Base-by-base conservation (phyloP, 352 stramenopile species). In the Phytophthora chlamydospora region DNA sequence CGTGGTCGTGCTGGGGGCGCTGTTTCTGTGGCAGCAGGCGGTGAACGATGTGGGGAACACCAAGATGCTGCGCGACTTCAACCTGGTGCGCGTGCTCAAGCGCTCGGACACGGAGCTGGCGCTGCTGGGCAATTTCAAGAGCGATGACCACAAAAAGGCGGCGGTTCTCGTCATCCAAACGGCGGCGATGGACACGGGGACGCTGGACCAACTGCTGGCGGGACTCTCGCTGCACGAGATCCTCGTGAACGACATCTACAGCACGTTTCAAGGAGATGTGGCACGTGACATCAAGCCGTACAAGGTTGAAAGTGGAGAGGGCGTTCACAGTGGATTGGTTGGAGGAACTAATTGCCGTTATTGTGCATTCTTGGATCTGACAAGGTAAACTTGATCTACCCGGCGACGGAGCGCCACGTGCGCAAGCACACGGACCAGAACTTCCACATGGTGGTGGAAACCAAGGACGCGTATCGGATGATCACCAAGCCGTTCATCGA, bases 401-500 rank as follows among this genome's bases (percentile, higher is more conserved):
- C 88, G 13, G 88, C 88, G 48, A 92, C 84, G 0, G 80, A 91
- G 31, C 74, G 76, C 2, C 85, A 96, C 46, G 83, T 95, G 34
- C 77, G 71, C 35, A 96, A 96, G 62, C 85, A 96, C 67, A 88
- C 79, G 54, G 84, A 94, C 57, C 85, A 96, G 66, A 68, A 66
- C 27, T 93, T 93, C 55, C 78, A 93, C 76, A 85, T 96, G 60
- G 76, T 93, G 31, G 72, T 83, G n/a, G 88, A 96, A 68, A 95
- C 88, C 16, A 79, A 83, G 40, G 69, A 76, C 19, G 59, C 90
- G n/a, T 96, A 96, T 71, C 67, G 89, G 34, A 70, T 60, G 46
- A 78, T 94, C 32, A 96, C 85, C 17, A 68, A 70, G 57, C 77
- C 82, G 41, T 93, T 78, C 62, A 96, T 96, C 19, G 76, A 90